Evolutionary conservation across 306 rosid species (phyloP), one percentile per base, ranked within the genome.

Genomic region (Quercus cerris): DNA sequence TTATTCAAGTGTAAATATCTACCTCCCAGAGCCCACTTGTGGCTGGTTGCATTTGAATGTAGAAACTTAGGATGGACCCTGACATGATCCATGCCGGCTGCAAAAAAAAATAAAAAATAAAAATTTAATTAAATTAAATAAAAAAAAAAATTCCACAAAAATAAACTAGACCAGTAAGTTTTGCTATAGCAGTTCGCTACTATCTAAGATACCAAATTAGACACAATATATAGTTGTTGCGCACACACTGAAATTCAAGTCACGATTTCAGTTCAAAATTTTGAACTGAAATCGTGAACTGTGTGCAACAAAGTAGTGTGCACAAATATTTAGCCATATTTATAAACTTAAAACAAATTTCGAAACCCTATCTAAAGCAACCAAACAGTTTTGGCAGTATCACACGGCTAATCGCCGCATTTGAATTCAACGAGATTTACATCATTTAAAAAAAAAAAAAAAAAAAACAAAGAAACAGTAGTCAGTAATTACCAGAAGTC

Each of bases 21-120:
- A 93, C 99, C 99, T 93, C 99, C 99, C 70, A 95, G 99, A 28
- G 97, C 97, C 99, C 99, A 95, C 82, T 95, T 95, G 76, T 95
- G 98, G 83, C 99, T 95, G 41, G 99, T 95, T 28, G 99, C 99
- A 88, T 95, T 95, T 38, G 99, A 90, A 78, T 95, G 99, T 31
- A 95, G 95, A 91, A 95, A 95, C 90, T 89, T 95, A 1, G 99
- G 99, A 77, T 95, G 99, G 82, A 95, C 98, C 87, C 99, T 85
- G 57, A 91, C 97, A 70, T 95, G 99, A 83, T 95, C 99, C 91
- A 95, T 89, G 62, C 99, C 99, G 79, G 84, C 99, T 95, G 23
- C 5, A 10, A 11, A 23, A 22, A 7, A 20, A 20, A 1, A 23
- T 22, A 23, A 23, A 23, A 23, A 23, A 23, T 22, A 23, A n/a